Base-by-base conservation (phyloP, 345 rosid species). In the Mallotus nudiflorus region DNA sequence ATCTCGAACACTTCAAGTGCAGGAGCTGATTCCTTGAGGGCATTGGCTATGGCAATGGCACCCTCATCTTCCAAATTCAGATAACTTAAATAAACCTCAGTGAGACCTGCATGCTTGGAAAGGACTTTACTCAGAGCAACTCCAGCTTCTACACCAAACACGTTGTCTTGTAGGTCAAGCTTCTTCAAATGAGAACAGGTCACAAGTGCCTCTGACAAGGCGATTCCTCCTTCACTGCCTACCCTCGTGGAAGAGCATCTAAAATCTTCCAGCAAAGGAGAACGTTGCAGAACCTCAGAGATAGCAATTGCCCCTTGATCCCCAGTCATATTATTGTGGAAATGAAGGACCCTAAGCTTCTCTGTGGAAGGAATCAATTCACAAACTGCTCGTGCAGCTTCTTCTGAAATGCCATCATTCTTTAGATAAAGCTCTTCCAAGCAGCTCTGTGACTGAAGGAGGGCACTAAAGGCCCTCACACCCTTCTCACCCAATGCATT, bases 401-500 rank as follows among this genome's bases (percentile, higher is more conserved):
- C 97, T 78, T 88, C 87, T 0, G 98, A 94, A 69, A 94, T 90
- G 67, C 98, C 98, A 73, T 87, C 89, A 66, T 91, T 94, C 91
- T 90, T 88, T 65, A 94, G 65, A 81, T 84, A 90, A 22, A 94
- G 88, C 83, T 91, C 90, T 82, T 91, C 95, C 77, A 94, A 75
- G 77, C 81, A 77, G 52, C 82, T 84, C 79, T 82, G 96, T 29
- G 98, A 91, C 67, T 80, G 77, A 28, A 94, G 80, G 24, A 94
- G 96, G 44, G 87, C 71, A 25, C 80, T 80, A 78, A 91, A 91
- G 62, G 97, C 97, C 80, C 93, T 83, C 51, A 94, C 87, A 71
- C 98, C 98, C 62, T 94, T 91, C 80, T 91, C 96, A 27, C 98
- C 97, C 81, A 94, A 77, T 58, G 98, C 98, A 72, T 94, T 94